These are phyloP conservation scores for Venturia asperata DNA, from an alignment of 2,329 filamentous ascomycete genomes.

Conservation along the genomic window DNA sequence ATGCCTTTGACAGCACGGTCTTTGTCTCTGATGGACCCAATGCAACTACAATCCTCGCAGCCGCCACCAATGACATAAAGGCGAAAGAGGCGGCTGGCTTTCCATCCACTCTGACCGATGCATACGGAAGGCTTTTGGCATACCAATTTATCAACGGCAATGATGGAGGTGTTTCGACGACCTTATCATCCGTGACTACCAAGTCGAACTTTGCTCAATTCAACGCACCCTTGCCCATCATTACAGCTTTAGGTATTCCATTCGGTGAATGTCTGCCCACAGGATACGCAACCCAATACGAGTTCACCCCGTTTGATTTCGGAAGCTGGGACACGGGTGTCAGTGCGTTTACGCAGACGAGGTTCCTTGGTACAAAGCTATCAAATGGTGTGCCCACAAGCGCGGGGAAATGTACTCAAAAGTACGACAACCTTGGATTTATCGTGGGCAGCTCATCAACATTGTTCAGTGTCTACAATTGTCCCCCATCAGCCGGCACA, in stretches of 20 bases:
- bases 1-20: constrained; percentile 33
- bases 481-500: constrained; percentile 20
- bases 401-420: constrained; percentile 39
- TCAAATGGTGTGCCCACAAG: constrained; percentile 40
- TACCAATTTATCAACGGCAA: constrained; percentile 34
- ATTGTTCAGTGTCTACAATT: constrained; percentile 34
- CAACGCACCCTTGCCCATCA: constrained; percentile 40
- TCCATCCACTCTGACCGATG: constrained; percentile 34
- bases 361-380: constrained; percentile 55
- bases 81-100: constrained; percentile 36
- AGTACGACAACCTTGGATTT: constrained; percentile 45
- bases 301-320: constrained; percentile 60
- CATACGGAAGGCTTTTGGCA: constrained; percentile 36
- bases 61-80: constrained; percentile 30
- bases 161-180: constrained; percentile 34
- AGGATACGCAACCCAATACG: constrained; percentile 54
- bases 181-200: constrained; percentile 30
- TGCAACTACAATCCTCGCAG: constrained; percentile 28
- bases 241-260: constrained; percentile 35
- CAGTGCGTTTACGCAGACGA: constrained; percentile 52
- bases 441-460: constrained; percentile 40
- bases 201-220: constrained; percentile 36
- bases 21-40: constrained; percentile 31
- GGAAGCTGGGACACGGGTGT: constrained; percentile 56
- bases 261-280: constrained; percentile 32